phyloP scores from a whole-genome alignment of 2,329 filamentous ascomycete genomes.

The Zasmidium angulare region DNA sequence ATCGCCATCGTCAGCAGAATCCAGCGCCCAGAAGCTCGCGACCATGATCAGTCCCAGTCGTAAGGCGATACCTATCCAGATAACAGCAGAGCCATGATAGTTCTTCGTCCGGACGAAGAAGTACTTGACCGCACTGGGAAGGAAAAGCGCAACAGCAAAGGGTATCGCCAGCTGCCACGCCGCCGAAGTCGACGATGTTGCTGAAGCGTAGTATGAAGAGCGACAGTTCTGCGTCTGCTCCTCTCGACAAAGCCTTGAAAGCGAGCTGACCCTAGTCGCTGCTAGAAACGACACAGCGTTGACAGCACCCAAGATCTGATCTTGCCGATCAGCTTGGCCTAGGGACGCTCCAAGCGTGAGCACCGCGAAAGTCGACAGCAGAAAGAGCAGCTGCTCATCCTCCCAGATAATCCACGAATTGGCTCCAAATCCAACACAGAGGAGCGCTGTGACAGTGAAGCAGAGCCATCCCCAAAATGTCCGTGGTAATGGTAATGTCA shows the following conservation, averaged over 20 bases:
- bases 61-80: constrained; percentile 81
- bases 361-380: constrained; percentile 82
- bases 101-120: constrained; percentile 82
- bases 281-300: constrained; percentile 82
- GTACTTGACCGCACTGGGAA: constrained; percentile 74
- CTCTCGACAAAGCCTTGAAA: constrained; percentile 90
- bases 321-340: constrained; percentile 64
- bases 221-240: constrained; percentile 97
- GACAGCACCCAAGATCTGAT: constrained; percentile 75
- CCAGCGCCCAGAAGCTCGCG: constrained; percentile 82
- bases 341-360: constrained; percentile 73
- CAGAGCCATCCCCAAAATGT: constrained; percentile 88
- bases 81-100: constrained; percentile 79
- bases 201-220: constrained; percentile 93
- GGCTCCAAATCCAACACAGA: constrained; percentile 91
- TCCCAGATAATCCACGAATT: constrained; percentile 99
- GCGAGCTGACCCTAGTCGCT: constrained; percentile 75
- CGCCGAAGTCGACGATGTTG: constrained; percentile 87
- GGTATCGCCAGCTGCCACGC: constrained; percentile 85
- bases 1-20: constrained; percentile 81
- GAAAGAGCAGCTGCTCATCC: constrained; percentile 89
- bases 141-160: constrained; percentile 66
- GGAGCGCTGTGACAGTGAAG: constrained; percentile 75
- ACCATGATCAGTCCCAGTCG: constrained; percentile 72
- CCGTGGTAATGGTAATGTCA: constrained; percentile 62